Base-by-base conservation (phyloP, 1,284 basidiomycete species). In the Trichosporon coremiiforme region DNA sequence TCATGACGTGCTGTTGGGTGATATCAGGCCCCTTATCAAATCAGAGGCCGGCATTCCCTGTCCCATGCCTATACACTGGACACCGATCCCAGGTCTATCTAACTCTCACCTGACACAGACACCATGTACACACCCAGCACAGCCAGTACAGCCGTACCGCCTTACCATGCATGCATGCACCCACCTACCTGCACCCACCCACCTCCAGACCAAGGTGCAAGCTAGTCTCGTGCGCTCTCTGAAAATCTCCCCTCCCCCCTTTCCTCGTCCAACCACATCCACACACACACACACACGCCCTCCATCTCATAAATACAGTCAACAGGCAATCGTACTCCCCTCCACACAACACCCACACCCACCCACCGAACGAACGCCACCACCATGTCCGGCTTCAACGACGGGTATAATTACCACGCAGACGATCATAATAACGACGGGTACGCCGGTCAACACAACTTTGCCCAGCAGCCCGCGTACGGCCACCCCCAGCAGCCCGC, bases 311-410 rank as follows among this genome's bases (percentile, higher is more conserved):
- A 50, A 13, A 22, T 53, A 53, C 22, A 10, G 4, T 53, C 45
- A n/a, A 13, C 6, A 2, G 17, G 2, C 4, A 7, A 20, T 22
- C n/a, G 20, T 20, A 22, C 22, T 53, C 50, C n/a, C 50, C 50
- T 25, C 50, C 22, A 25, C 25, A 25, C 25, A 25, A 25, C 25
- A 25, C 25, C 9, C 50, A 15, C 55, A 31, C 15, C 29, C 31
- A 13, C 29, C 57, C 12, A 31, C 57, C n/a, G 25, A 25, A 25
- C 29, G 7, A 15, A 17, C 20, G 25, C 55, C 55, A n/a, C 57
- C 29, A 33, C 57, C 31, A 62, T 62, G 57, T 33, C 57, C 57
- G 29, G 31, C 57, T 62, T 62, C 57, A 62, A 62, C 57, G 29
- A 62, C 57, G 57, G 57, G 57, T 33, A 62, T 22, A 29, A 60